Evolutionary conservation across 2,329 filamentous ascomycete genomes (phyloP).

Genomic region (Cladosporium austrohemisphaericum): DNA sequence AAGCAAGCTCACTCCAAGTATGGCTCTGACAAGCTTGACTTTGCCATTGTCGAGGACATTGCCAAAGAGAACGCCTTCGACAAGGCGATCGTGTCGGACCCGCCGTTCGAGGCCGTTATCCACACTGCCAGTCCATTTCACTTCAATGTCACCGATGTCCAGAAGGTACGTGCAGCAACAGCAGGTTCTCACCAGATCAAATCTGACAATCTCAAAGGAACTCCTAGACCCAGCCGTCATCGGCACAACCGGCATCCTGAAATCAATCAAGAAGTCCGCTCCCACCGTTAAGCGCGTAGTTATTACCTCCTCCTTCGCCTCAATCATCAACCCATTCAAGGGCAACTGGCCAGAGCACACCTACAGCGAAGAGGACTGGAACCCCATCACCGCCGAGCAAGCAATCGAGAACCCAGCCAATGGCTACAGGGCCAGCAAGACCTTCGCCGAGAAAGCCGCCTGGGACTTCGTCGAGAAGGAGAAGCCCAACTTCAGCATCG

Average conservation of each 20-base stretch:
- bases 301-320: constrained; percentile 66
- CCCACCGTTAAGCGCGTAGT: constrained; percentile 70
- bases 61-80: constrained; percentile 65
- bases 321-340: constrained; percentile 57
- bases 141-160: constrained; percentile 66
- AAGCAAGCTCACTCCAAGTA: constrained; percentile 50
- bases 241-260: constrained; percentile 60
- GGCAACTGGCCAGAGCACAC: constrained; percentile 47
- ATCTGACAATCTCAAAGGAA: constrained; percentile 30
- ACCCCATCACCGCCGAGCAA: constrained; percentile 52
- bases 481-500: constrained; percentile 48
- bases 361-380: constrained; percentile 56
- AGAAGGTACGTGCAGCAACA: constrained; percentile 45
- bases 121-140: constrained; percentile 75
- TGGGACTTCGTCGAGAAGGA: constrained; percentile 53
- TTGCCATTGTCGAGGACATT: constrained; percentile 69
- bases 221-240: constrained; percentile 60
- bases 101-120: constrained; percentile 68
- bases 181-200: not conserved
- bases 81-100: constrained; percentile 56
- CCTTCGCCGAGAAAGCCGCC: constrained; percentile 56
- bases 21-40: constrained; percentile 57
- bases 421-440: constrained; percentile 55
- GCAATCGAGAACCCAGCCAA: constrained; percentile 41
- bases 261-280: constrained; percentile 57